These are phyloP conservation scores for Pestalotiopsis sp. DNA, from an alignment of 2,329 filamentous ascomycete species.

Conservation along the genomic window DNA sequence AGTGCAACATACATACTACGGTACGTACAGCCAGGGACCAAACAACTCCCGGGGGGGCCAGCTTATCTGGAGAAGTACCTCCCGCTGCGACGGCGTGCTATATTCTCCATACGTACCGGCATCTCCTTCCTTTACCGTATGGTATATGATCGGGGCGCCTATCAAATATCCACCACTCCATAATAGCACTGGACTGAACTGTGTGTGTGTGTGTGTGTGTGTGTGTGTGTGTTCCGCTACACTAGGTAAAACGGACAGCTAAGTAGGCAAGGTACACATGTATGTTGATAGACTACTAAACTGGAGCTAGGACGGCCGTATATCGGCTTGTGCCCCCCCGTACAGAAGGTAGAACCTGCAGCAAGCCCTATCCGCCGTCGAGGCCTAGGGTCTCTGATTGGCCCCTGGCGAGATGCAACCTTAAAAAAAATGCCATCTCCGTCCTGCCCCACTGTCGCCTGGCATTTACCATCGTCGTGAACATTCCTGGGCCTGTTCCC, in stretches of 20 bases:
- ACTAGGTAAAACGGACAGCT: background rate
- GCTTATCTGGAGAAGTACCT: no score
- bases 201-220: no score
- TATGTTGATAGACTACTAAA: conserved; percentile 1
- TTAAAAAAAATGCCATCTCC: conserved; percentile 8
- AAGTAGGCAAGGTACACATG: background rate
- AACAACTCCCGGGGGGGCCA: no score
- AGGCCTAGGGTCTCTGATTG: background rate
- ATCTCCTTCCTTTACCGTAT: conserved; percentile 7
- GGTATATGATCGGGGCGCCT: background rate
- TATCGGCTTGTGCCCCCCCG: conserved; percentile 8
- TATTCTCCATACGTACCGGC: background rate
- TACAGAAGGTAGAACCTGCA: conserved; percentile 9
- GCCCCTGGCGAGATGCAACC: background rate
- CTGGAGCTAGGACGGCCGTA: conserved; percentile 3
- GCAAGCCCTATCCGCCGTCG: background rate
- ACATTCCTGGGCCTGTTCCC: background rate
- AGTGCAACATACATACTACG: no score
- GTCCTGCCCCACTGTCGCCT: conserved; percentile 1
- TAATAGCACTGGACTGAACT: background rate
- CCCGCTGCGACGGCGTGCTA: background rate
- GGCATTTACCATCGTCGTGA: background rate
- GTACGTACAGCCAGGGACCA: no score
- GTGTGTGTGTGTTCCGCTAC: background rate
- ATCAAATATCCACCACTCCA: background rate